Evolutionary conservation across 805 yeast genomes (phyloP).

Genomic region (Yarrowia bubula): DNA sequence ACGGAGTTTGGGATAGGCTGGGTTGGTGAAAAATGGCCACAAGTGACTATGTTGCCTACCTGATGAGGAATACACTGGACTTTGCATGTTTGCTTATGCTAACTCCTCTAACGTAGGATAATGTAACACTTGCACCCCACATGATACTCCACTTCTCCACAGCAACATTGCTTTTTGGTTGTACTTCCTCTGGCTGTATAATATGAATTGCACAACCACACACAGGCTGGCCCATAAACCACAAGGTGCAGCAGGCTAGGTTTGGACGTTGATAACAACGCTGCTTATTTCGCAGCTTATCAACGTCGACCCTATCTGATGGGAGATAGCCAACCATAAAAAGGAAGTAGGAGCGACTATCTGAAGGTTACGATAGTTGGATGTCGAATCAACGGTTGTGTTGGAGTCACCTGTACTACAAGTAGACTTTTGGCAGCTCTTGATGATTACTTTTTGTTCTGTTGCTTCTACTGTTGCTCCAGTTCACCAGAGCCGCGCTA

Average conservation of each 20-base stretch:
- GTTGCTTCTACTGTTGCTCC: no score
- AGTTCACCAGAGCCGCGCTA: no score
- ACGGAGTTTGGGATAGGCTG: neutral
- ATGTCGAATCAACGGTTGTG: no score
- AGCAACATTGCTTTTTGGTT: neutral
- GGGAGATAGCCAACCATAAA: neutral
- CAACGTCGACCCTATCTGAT: neutral
- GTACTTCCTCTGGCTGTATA: neutral
- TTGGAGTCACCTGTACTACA: no score
- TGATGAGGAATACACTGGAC: no score
- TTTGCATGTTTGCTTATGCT: no score
- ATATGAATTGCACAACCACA: neutral
- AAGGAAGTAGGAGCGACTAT: neutral
- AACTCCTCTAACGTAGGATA: no score
- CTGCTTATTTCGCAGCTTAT: neutral
- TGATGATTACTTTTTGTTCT: no score
- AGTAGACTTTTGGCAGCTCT: no score
- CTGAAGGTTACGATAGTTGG: neutral
- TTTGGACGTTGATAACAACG: neutral
- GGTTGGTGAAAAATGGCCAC: no score
- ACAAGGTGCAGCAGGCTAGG: neutral
- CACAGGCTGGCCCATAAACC: neutral
- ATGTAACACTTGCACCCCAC: constrained; percentile 6
- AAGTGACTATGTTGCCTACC: no score
- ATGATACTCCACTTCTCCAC: constrained; percentile 4